Conservation (phyloP, 306 rosid genomes). For the Fragaria vesca region DNA sequence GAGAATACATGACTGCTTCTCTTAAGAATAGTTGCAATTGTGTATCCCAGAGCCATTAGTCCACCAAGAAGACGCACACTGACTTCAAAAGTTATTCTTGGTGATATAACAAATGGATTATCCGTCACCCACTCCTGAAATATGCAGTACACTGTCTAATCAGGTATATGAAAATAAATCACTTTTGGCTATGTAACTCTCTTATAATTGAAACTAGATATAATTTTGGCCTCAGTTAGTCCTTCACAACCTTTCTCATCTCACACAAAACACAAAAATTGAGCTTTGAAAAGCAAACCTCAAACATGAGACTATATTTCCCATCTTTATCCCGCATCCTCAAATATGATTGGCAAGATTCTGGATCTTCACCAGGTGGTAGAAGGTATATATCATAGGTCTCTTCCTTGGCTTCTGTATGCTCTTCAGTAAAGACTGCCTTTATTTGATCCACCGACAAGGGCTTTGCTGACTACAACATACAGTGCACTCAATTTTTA, state of each 20-base stretch:
- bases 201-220: neutral
- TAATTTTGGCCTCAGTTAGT: neutral
- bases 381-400: slow-evolving; percentile 95
- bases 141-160: slow-evolving; percentile 18
- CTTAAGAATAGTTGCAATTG: slow-evolving; percentile 93
- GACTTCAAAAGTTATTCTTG: slow-evolving; percentile 98
- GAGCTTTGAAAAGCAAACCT: slow-evolving; percentile 54
- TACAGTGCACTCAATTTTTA: slow-evolving; percentile 24
- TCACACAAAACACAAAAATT: slow-evolving; percentile 8
- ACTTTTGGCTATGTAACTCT: neutral
- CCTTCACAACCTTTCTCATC: slow-evolving; percentile 5
- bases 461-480: slow-evolving; percentile 75
- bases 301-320: slow-evolving; percentile 99
- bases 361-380: slow-evolving; percentile 99
- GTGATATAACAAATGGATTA: slow-evolving; percentile 91
- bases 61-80: slow-evolving; percentile 99
- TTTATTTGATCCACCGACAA: slow-evolving; percentile 66
- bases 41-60: slow-evolving; percentile 97
- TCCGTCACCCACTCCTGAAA: slow-evolving; percentile 99
- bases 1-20: slow-evolving; percentile 83
- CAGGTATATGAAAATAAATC: slow-evolving; percentile 7
- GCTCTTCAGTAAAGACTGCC: slow-evolving; percentile 67
- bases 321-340: slow-evolving; percentile 99
- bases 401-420: slow-evolving; percentile 70
- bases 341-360: slow-evolving; percentile 95